phyloP scores from a whole-genome alignment of 1,284 basidiomycete species.

The Entoloma clypeatum region DNA sequence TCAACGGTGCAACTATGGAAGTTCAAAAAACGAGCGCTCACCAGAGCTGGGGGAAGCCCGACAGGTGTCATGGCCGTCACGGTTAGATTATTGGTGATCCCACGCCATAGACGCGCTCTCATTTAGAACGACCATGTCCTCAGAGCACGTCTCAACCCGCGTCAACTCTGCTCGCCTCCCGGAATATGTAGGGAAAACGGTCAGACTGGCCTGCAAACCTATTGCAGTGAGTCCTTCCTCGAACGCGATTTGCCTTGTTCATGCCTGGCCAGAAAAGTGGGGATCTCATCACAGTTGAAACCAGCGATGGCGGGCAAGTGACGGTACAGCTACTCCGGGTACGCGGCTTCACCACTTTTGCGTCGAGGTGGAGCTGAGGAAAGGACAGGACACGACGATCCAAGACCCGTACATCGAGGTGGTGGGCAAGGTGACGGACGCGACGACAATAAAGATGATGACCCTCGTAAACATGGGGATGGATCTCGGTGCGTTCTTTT shows the following conservation, averaged over 20 bases:
- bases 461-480: conserved; percentile 60
- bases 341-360: conserved; percentile 20
- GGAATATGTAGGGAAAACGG: conserved; percentile 52
- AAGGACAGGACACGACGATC: conserved; percentile 43
- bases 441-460: conserved; percentile 60
- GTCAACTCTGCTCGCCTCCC: conserved; percentile 63
- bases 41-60: no score
- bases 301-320: conserved; percentile 72
- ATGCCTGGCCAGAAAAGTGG: conserved; percentile 42
- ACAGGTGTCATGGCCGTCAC: background rate
- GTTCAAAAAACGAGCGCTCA: no score
- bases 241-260: conserved; percentile 1
- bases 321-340: conserved; percentile 51
- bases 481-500: conserved; percentile 55
- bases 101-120: conserved; percentile 12
- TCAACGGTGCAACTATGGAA: no score
- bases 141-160: conserved; percentile 49
- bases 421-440: conserved; percentile 64
- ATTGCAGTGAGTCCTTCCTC: conserved; percentile 47
- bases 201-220: conserved; percentile 73
- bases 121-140: conserved; percentile 9
- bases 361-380: conserved; percentile 6
- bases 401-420: conserved; percentile 67
- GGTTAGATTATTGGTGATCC: background rate
- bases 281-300: conserved; percentile 59